Percentiles rank a stretch among this genome's conserved stretches.
These are phyloP conservation scores for Neonectria sp. DNA, from an alignment of 2,329 filamentous ascomycete species.

Conservation along the genomic window DNA sequence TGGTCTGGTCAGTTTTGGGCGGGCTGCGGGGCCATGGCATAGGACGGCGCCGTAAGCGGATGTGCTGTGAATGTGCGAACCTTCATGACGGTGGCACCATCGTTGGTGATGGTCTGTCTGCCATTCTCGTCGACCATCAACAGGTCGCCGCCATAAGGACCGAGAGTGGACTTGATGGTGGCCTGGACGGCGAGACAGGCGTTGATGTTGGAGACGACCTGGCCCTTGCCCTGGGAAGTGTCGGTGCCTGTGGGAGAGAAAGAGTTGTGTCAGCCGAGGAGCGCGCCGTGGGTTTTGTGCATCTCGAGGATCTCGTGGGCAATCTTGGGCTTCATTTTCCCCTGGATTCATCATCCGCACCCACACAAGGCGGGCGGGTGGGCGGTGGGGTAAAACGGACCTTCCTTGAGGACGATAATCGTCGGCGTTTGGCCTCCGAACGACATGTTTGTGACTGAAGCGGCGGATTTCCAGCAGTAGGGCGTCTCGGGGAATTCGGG, in stretches of 20 bases:
- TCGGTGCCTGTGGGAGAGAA: slow-evolving; percentile 81
- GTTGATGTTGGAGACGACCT: slow-evolving; percentile 98
- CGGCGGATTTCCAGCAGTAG: slow-evolving; percentile 28
- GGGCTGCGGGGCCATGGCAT: background rate
- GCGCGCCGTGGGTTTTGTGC: slow-evolving; percentile 20
- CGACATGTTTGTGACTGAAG: slow-evolving; percentile 75
- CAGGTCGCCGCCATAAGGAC: slow-evolving; percentile 96
- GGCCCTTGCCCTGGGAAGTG: slow-evolving; percentile 95
- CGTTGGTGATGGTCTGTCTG: slow-evolving; percentile 97
- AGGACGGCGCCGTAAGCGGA: background rate
- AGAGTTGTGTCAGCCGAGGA: slow-evolving; percentile 24
- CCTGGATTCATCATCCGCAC: slow-evolving; percentile 35
- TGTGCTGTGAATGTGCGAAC: slow-evolving; percentile 58
- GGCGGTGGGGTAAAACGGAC: slow-evolving; percentile 71
- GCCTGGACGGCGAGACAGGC: slow-evolving; percentile 96
- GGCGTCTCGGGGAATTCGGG: slow-evolving; percentile 27
- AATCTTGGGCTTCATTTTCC: slow-evolving; percentile 31
- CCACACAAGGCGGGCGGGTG: slow-evolving; percentile 45
- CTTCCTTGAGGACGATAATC: slow-evolving; percentile 98
- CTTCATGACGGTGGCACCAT: slow-evolving; percentile 99
- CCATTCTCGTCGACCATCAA: slow-evolving; percentile 97
- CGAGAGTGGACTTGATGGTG: slow-evolving; percentile 95
- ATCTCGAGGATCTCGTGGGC: slow-evolving; percentile 24
- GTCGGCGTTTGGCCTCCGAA: slow-evolving; percentile 98
- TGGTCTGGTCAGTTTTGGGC: slow-evolving; percentile 53